Base-by-base conservation (phyloP, 148 eudicot genomes). In the Arctostaphylos glauca region DNA sequence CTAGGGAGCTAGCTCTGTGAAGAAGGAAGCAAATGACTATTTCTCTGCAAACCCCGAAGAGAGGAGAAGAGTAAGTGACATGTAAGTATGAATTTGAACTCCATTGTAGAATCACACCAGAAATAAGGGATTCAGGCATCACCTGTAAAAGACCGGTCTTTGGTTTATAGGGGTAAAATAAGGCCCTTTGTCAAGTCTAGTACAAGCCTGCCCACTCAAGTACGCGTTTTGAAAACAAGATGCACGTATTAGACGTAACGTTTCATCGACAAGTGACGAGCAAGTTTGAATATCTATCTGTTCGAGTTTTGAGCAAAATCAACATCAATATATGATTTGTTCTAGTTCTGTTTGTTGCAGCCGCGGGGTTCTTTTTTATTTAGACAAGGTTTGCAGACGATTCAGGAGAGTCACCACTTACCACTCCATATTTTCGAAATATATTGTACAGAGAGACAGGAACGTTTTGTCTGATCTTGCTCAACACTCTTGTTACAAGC, bases 1-100 rank as follows among this genome's bases (percentile, higher is more conserved):
- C 92, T 66, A 92, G 78, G 31, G 91, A 75, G 90, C 84, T 86
- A 56, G 89, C 88, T 85, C 85, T 89, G 77, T 92, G 94, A 58
- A 92, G 87, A 77, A 92, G 91, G 74, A 92, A 92, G 4, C 88
- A 91, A 78, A 86, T 73, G 23, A 41, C 81, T 8, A 19, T 49
- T 81, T 84, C 85, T 53, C 88, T 79, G 78, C 41, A 76, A 82
- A 71, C 78, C 54, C 74, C n/a, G 64, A 13, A n/a, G 49, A 76
- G 21, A 0, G 3, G 44, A 10, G 44, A 75, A 50, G 54, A 43
- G 43, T 4, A 21, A 31, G 52, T 41, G 18, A 71, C 49, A 82
- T 49, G 9, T 14, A 19, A 62, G 47, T 21, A 50, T 54, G 70
- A 9, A 15, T 53, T 5, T 41, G 44, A 53, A 49, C 16, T n/a